Evolutionary conservation across 1,284 basidiomycete genomes (phyloP), one percentile per base, ranked within the genome.

Genomic region (Tilletia indica): DNA sequence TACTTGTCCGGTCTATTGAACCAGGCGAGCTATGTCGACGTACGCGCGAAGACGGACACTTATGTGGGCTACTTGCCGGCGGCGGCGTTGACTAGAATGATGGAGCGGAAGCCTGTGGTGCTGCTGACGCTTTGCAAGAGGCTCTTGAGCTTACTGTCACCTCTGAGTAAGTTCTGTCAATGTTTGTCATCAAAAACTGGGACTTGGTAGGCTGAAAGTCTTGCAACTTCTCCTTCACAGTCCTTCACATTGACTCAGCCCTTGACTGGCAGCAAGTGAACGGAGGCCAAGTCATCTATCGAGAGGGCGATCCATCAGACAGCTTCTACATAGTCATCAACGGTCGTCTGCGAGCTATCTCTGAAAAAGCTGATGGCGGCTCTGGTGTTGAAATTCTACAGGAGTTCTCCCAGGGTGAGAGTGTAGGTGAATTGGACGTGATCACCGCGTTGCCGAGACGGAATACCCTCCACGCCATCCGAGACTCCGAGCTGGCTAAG

Each of bases 301-400:
- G 95, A 36, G 92, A 96, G 58, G 90, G 93, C 45, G 97, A 98
- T 77, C 87, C 86, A 36, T 93, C 91, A 82, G 93, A 97, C 80
- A 95, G 94, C 80, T 97, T 99, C 85, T 99, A 97, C 85, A 97
- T 99, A 70, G 78, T 99, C 77, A 95, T 99, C 85, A 98, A 98
- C 81, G 96, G 96, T 51, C 94, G 96, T 76, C 86, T 99, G 21
- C 90, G 96, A 73, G 92, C 94, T 0, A 85, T 89, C 63, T 89
- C 91, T 25, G 87, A 88, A 70, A 87, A 86, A 69, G 70, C 69
- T n/a, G 88, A 88, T 39, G 90, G 90, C 4, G 90, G 89, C 42
- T 69, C 48, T 11, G 85, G 86, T 6, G 90, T 97, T 49, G 89
- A 90, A 36, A 94, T 97, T 66, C 87, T 92, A 3, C 93, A 90